Base-by-base conservation (phyloP, 352 stramenopile genomes). In the Blastocystis sp. region DNA sequence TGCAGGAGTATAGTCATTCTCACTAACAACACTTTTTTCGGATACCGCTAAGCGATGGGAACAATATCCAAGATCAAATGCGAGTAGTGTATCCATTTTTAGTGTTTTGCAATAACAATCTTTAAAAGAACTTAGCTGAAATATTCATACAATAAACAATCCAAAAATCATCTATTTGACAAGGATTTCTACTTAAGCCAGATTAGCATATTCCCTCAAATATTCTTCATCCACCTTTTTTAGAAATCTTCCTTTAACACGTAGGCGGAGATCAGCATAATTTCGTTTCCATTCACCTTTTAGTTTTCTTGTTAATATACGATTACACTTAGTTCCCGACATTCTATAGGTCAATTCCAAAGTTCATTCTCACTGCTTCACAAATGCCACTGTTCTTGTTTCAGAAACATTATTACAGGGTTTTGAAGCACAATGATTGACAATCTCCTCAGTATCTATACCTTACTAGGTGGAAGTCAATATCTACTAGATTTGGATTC, bases 171-270 rank as follows among this genome's bases (percentile, higher is more conserved):
- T 48, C 9, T 48, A 48, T 48, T n/a, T n/a, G n/a, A 59, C 53
- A 59, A 59, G n/a, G n/a, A n/a, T 59, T n/a, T 59, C 17, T n/a
- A 59, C 17, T 59, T 64, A 64, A 4, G 57, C 57, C 4, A 75
- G n/a, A 75, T 75, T 53, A 1, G 62, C 62, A 75, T n/a, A 48
- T 75, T 75, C 62, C 9, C 62, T 4, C 42, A 75, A 75, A 40
- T 44, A 40, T 17, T 24, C 19, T 27, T 75, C 62, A 75, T 35
- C 48, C 48, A 53, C 62, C 48, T 44, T 75, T 27, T 75, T 75
- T 6, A 75, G 35, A 75, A 75, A 75, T 75, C 62, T 75, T 75
- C 62, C 62, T 40, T 75, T 75, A 30, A 75, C 48, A 9, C 62
- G 62, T 17, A 75, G 62, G 42, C 62, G 62, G 37, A 27, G 24